Evolutionary conservation across 2,329 filamentous ascomycete species (phyloP), one percentile per base, ranked within the genome.

Genomic region (Fusarium liriodendri): DNA sequence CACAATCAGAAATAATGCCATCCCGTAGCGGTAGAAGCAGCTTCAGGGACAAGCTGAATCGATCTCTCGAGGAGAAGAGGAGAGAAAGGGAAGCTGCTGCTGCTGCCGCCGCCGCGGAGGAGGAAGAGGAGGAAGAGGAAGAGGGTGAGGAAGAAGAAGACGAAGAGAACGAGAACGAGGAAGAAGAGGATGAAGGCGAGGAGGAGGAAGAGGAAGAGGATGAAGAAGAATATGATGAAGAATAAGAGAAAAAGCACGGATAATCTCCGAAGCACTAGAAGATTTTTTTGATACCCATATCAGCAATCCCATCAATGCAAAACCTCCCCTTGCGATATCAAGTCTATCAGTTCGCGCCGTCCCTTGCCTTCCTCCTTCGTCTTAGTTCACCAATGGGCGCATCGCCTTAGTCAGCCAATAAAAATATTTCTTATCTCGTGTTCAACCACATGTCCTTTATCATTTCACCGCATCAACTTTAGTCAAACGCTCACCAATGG

Each of bases 401-500:
- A 13, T 38, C 32, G 16, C 13, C 60, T 72, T 73, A 74, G 71
- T 73, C 71, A 73, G 68, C 71, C 71, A 63, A 22, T 40, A 32
- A 54, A 47, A 67, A 42, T 62, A 29, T 58, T 58, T 47, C 16
- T 71, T 59, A 35, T 33, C 33, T 18, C 35, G 20, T 7, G 14
- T 50, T 16, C n/a, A 52, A 20, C 4, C 4, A 37, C 25, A 47
- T 20, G 20, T 18, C 6, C 16, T 52, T 16, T 37, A 58, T 33
- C 37, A 22, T 47, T 47, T 42, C 25, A 32, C 62, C n/a, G 1
- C 50, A 29, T n/a, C 20, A 27, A 47, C 50, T 54, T 33, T 14
- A 32, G 7, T 29, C 5, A 14, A 54, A 33, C n/a, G 7, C 27
- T 54, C 18, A 20, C 22, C 32, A 18, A 74, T 74, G 72, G 42